phyloP scores from a whole-genome alignment of 2,329 filamentous ascomycete species.

The Thielaviopsis euricoi region DNA sequence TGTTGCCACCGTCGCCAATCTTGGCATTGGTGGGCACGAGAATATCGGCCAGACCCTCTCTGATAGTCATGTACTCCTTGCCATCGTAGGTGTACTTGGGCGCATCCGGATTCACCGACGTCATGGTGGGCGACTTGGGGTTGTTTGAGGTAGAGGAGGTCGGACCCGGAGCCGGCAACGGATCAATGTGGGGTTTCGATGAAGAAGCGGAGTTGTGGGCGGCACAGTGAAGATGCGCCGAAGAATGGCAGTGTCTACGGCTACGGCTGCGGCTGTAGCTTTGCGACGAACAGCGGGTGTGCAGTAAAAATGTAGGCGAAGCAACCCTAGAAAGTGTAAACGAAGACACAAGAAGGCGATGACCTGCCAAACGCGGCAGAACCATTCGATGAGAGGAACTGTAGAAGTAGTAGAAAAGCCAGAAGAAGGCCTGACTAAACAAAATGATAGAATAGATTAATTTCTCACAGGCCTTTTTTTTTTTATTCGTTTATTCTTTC shows the following conservation, averaged over 20 bases:
- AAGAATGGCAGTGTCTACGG: background rate
- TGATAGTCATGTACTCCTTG: conserved; percentile 33
- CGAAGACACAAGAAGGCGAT: background rate
- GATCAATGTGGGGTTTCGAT: background rate
- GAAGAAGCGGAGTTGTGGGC: background rate
- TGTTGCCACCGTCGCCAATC: conserved; percentile 38
- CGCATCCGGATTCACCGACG: conserved; percentile 4
- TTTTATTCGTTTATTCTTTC: background rate
- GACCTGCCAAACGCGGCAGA: background rate
- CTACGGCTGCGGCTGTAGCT: background rate
- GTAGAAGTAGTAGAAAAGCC: background rate
- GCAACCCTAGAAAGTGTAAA: background rate
- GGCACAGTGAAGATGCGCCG: background rate
- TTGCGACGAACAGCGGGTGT: background rate
- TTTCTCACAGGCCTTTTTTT: background rate
- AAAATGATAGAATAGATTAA: background rate
- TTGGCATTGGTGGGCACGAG: conserved; percentile 32
- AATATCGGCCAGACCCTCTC: conserved; percentile 41
- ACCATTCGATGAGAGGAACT: background rate
- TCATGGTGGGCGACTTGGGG: background rate
- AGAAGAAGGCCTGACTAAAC: background rate
- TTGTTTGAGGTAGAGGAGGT: background rate
- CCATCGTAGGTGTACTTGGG: conserved; percentile 20
- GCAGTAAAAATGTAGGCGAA: background rate
- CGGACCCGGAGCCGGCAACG: background rate